Base-by-base conservation (phyloP, 139 green algal genomes). In the Chlamydomonas applanata region DNA sequence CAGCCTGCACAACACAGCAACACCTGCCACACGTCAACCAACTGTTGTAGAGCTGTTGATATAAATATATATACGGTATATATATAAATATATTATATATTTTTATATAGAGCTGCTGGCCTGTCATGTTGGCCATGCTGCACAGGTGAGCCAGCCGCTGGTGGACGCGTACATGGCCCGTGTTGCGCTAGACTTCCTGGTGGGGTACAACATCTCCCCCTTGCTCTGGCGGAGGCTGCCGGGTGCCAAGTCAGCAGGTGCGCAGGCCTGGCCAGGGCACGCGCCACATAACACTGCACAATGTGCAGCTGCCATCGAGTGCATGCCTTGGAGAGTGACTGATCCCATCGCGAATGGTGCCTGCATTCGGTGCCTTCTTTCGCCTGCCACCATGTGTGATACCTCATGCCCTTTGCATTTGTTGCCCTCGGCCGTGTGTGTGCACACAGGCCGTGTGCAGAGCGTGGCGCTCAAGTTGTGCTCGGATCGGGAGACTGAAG, bases 221-320 rank as follows among this genome's bases (percentile, higher is more conserved):
- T 29, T 99, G 75, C 85, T 99, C 54, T 99, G 95, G 95, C 76
- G 89, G 16, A 95, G 95, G 76, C 75, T 99, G 61, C 90, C 88
- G 0, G 89, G 85, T 32, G 84, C 90, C 11, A 81, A 73, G 25
- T 94, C 87, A 64, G 89, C 89, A 75, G 86, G 84, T 79, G 59
- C 14, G 62, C 3, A 13, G 22, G 60, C n/a, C n/a, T n/a, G n/a
- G n/a, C n/a, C n/a, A n/a, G n/a, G n/a, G n/a, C n/a, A n/a, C n/a
- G n/a, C n/a, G n/a, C n/a, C n/a, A n/a, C n/a, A n/a, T n/a, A n/a
- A n/a, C n/a, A n/a, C n/a, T 49, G 40, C 40, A 49, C 40, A 49
- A 49, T n/a, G n/a, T n/a, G n/a, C n/a, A n/a, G n/a, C n/a, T n/a
- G n/a, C n/a, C n/a, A n/a, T n/a, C n/a, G n/a, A n/a, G n/a, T n/a